Evolutionary conservation across 441 rosid genomes (phyloP), one percentile per base, ranked within the genome.

Genomic region (Gossypium schwendimanii): DNA sequence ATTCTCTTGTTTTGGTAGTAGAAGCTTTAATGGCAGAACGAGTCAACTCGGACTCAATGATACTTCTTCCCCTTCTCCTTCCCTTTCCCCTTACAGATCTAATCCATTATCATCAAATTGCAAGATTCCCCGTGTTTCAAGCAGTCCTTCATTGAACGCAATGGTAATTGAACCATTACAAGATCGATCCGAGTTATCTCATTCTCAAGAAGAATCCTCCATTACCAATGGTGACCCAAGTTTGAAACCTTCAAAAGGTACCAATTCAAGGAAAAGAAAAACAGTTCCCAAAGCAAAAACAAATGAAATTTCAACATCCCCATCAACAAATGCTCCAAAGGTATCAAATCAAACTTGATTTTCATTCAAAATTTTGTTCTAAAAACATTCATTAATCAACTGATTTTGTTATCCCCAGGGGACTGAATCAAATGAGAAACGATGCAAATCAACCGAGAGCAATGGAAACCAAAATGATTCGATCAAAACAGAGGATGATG

Each of bases 11-110:
- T 86, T 86, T 17, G 88, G 90, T 14, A 89, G 87, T 71, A 72
- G 81, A 74, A 94, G 97, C 57, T 92, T 92, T 72, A 90, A 93
- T 57, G 89, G 88, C 10, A 72, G 88, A 60, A 77, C 82, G 2
- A 11, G 72, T 53, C 86, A 77, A 49, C 5, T 81, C 0, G 80
- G 77, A n/a, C 18, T 54, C 2, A 81, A 71, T 71, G 81, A 78
- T 69, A 33, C 39, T 33, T 33, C 39, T 33, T 33, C 8, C 39
- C 39, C 39, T 33, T 33, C 39, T 33, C 39, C 39, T 33, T 33
- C 39, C 39, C 39, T 33, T 6, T 6, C 39, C 39, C 8, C 44
- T 26, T 31, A 21, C 41, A 60, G 71, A 78, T 57, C 73, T 21
- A 74, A 64, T 33, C 44, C 76, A 20, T 21, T 72, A 62, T 75